Percentiles rank a stretch among this genome's conserved stretches.
Conservation (phyloP, 306 rosid genomes). For the Rosa multiflora region DNA sequence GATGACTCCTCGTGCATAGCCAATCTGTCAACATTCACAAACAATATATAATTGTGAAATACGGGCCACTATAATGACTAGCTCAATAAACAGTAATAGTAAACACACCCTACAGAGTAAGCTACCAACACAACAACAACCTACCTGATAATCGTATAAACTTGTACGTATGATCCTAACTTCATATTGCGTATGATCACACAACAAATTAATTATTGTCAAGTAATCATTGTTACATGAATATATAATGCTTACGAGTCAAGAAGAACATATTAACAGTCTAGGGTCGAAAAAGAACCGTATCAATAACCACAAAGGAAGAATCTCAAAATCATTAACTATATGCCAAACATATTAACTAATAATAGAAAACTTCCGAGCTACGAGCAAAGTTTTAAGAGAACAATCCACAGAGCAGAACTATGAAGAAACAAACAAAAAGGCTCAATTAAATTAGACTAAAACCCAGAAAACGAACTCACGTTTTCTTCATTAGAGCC, state of each 20-base stretch:
- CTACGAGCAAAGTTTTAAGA: background rate
- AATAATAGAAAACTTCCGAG: background rate
- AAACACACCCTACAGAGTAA: background rate
- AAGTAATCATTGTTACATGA: background rate
- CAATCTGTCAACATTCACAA: conserved; percentile 46
- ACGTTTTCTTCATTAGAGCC: conserved; percentile 91
- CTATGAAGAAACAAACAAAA: background rate
- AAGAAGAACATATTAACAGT: background rate
- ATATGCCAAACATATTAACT: background rate
- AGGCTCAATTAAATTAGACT: background rate
- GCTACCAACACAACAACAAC: background rate
- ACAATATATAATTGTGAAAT: background rate
- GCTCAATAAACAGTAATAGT: background rate
- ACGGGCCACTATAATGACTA: background rate
- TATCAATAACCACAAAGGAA: background rate
- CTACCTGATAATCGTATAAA: background rate
- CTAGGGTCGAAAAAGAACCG: background rate
- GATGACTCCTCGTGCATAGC: conserved; percentile 88
- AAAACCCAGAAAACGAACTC: conserved; percentile 23
- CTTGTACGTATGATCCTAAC: background rate
- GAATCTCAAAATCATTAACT: background rate
- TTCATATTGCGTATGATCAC: background rate
- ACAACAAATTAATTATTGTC: background rate
- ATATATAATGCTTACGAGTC: background rate
- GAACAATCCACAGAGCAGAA: background rate